These are phyloP conservation scores for Cyphellophora attinorum DNA, from an alignment of 2,329 filamentous ascomycete genomes.

Conservation along the genomic window DNA sequence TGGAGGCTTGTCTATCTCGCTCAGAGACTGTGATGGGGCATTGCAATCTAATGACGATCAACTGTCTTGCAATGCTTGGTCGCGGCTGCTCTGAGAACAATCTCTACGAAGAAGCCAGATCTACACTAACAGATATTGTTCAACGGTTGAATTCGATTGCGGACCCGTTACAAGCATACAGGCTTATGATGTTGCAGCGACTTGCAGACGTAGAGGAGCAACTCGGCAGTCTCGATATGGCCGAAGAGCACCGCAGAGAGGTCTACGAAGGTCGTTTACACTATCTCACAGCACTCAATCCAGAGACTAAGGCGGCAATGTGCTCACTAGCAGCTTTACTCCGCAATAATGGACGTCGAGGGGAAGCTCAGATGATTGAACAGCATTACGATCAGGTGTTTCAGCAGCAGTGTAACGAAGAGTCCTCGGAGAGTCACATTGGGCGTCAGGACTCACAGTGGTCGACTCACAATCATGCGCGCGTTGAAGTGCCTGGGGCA, in stretches of 20 bases:
- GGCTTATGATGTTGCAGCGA: not conserved
- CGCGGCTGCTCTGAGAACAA: constrained; percentile 6
- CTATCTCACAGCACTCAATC: not conserved
- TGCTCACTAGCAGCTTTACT: not conserved
- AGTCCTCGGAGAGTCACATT: too few relatives aligned
- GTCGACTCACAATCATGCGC: too few relatives aligned
- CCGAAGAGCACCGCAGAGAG: not conserved
- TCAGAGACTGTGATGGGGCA: constrained; percentile 12
- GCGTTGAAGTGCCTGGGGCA: too few relatives aligned
- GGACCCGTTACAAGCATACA: not conserved
- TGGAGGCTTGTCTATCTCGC: constrained; percentile 4
- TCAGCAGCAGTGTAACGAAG: too few relatives aligned
- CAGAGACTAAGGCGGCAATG: not conserved
- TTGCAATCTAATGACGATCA: constrained; percentile 13
- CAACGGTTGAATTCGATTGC: not conserved
- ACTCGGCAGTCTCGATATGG: not conserved
- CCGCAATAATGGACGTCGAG: not conserved
- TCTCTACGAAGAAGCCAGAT: constrained; percentile 1
- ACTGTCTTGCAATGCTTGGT: constrained; percentile 9
- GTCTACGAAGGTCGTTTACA: constrained; percentile 1
- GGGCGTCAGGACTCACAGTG: too few relatives aligned
- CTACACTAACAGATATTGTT: not conserved
- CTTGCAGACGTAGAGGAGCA: not conserved
- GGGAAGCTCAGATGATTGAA: not conserved
- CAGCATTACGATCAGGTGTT: not conserved